A percentile compares a stretch with the other conserved stretches of the same genome.
These are phyloP conservation scores for Sporobolomyces phaffii DNA, from an alignment of 768 basidiomycete genomes.

Conservation along the genomic window DNA sequence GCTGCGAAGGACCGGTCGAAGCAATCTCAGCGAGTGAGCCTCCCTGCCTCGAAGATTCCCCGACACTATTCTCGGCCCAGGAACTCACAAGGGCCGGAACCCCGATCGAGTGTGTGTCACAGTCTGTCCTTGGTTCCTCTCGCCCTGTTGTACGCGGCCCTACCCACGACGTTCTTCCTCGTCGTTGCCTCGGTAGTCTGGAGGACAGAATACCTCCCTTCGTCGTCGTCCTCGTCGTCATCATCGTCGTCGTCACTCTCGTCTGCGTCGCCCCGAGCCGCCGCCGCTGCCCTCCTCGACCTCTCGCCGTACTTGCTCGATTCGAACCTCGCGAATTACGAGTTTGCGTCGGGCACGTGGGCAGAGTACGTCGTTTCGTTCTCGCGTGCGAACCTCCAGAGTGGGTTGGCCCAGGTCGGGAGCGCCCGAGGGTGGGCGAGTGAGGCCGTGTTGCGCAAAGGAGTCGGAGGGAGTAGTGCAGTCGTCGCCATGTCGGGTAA, in stretches of 20 bases:
- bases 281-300: background rate
- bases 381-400: conserved; percentile 6
- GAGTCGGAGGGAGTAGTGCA: background rate
- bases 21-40: background rate
- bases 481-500: conserved; percentile 5
- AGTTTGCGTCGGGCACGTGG: no score
- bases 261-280: no score
- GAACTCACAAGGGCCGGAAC: no score
- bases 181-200: conserved; percentile 22
- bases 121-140: conserved; percentile 6
- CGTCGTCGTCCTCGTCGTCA: background rate
- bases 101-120: no score
- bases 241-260: background rate
- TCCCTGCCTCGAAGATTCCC: background rate
- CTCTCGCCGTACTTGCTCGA: conserved; percentile 5
- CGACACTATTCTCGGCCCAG: no score
- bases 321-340: no score
- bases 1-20: background rate
- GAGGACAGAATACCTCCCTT: conserved; percentile 21
- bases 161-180: conserved; percentile 22
- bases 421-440: conserved; percentile 26
- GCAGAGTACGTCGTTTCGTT: conserved; percentile 27
- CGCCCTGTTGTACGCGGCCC: conserved; percentile 6
- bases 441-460: conserved; percentile 25
- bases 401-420: conserved; percentile 1